These are phyloP conservation scores for Amphirosellinia nigrospora DNA, from an alignment of 495 filamentous ascomycete genomes.

Conservation along the genomic window DNA sequence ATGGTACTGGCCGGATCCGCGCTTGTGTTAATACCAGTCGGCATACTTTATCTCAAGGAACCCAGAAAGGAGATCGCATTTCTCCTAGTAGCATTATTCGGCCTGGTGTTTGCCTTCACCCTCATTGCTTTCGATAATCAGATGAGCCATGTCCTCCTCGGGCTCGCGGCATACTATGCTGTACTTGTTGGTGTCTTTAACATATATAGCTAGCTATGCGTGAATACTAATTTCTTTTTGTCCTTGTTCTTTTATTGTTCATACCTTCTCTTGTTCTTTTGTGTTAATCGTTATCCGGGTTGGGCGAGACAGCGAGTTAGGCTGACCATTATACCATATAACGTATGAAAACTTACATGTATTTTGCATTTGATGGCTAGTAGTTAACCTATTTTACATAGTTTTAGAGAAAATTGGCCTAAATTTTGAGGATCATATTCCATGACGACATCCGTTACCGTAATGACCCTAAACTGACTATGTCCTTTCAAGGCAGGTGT, in stretches of 20 bases:
- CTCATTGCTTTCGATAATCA: not conserved
- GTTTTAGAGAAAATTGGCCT: not conserved
- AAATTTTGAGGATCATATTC: not conserved
- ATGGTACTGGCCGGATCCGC: not conserved
- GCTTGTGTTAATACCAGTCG: not conserved
- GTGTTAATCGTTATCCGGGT: not conserved
- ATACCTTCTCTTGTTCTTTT: not conserved
- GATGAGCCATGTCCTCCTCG: not conserved
- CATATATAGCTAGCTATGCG: not conserved
- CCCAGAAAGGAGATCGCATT: not conserved
- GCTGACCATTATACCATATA: too few relatives aligned
- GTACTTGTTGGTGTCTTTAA: not conserved
- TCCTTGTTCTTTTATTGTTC: not conserved
- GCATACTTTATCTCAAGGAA: not conserved
- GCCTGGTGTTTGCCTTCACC: not conserved
- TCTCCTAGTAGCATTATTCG: not conserved
- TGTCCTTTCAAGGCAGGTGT: not conserved
- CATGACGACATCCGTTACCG: not conserved
- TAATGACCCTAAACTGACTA: not conserved
- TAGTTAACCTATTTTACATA: too few relatives aligned
- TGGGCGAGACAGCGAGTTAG: too few relatives aligned
- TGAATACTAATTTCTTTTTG: not conserved
- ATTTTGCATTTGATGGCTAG: too few relatives aligned
- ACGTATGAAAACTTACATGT: too few relatives aligned
- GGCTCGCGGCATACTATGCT: constrained; percentile 1